These are phyloP conservation scores for Senna tora DNA, from an alignment of 306 rosid genomes.

Conservation along the genomic window DNA sequence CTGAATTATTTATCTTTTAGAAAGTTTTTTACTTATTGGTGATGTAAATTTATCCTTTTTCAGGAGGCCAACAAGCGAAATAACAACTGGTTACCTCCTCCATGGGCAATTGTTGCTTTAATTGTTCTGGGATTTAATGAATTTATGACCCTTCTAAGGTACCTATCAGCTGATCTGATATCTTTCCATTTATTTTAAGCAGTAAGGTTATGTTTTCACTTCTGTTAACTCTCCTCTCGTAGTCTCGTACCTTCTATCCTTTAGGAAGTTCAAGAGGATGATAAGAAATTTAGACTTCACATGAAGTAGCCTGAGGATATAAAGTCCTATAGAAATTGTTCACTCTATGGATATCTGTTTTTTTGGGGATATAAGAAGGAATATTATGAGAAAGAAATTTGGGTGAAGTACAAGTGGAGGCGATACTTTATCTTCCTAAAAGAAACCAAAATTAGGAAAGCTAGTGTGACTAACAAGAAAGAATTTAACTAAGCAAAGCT, in stretches of 20 bases:
- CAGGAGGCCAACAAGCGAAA: constrained; percentile 88
- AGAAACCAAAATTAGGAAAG: neutral
- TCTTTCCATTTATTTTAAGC: constrained; percentile 13
- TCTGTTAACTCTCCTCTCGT: neutral
- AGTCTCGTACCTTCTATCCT: too few species aligned
- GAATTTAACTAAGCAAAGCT: neutral
- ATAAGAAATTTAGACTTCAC: neutral
- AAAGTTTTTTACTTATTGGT: constrained; percentile 3
- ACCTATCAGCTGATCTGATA: constrained; percentile 2
- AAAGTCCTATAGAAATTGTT: neutral
- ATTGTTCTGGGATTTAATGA: constrained; percentile 83
- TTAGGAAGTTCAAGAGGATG: neutral
- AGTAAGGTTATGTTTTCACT: constrained; percentile 7
- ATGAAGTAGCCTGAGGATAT: neutral
- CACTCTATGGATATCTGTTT: neutral
- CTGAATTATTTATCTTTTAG: neutral
- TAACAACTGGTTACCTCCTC: constrained; percentile 93
- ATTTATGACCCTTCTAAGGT: constrained; percentile 88
- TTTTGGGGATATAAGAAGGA: constrained; percentile 1
- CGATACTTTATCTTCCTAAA: neutral
- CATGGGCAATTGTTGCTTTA: constrained; percentile 91
- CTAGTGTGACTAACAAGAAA: neutral
- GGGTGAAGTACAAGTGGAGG: neutral
- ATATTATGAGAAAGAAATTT: constrained; percentile 2
- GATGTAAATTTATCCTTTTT: constrained; percentile 34